A percentile compares a stretch with the other conserved stretches of the same genome.
These are phyloP conservation scores for Sporothrix curviconia DNA, from an alignment of 2,329 filamentous ascomycete species.

Conservation along the genomic window DNA sequence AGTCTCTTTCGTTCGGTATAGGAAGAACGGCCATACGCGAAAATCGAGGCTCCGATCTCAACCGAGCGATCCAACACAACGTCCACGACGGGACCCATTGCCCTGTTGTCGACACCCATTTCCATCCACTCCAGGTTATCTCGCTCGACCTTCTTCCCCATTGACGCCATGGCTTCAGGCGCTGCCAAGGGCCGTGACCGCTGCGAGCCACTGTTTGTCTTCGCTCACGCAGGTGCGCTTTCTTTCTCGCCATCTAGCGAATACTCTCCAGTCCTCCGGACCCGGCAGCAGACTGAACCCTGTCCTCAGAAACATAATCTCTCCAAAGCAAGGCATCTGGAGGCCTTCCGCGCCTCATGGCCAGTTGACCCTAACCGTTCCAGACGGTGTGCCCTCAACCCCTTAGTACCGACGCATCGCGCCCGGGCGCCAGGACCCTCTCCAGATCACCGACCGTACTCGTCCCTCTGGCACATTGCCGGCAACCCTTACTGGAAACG, in stretches of 20 bases:
- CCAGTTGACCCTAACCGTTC: conserved; percentile 83
- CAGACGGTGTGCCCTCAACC: conserved; percentile 86
- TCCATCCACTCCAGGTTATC: background rate
- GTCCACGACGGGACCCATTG: no score
- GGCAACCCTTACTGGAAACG: conserved; percentile 97
- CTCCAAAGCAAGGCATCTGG: conserved; percentile 84
- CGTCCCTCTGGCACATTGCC: conserved; percentile 73
- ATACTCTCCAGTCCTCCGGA: no score
- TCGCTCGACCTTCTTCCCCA: background rate
- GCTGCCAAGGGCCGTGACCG: conserved; percentile 40
- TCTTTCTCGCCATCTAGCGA: no score
- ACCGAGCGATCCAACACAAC: no score
- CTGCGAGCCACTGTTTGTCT: conserved; percentile 47
- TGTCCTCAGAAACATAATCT: conserved; percentile 74
- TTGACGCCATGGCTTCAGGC: conserved; percentile 51
- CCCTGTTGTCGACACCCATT: no score
- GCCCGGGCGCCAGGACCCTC: conserved; percentile 65
- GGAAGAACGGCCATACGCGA: no score
- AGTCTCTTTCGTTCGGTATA: no score
- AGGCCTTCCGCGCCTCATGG: conserved; percentile 67
- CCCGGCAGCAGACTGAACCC: background rate
- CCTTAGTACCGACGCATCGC: conserved; percentile 84
- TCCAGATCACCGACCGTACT: conserved; percentile 73
- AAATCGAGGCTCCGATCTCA: no score
- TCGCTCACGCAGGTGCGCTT: conserved; percentile 52